These are phyloP conservation scores for Candida yuanshanica DNA, from an alignment of 805 yeast species.

Conservation along the genomic window DNA sequence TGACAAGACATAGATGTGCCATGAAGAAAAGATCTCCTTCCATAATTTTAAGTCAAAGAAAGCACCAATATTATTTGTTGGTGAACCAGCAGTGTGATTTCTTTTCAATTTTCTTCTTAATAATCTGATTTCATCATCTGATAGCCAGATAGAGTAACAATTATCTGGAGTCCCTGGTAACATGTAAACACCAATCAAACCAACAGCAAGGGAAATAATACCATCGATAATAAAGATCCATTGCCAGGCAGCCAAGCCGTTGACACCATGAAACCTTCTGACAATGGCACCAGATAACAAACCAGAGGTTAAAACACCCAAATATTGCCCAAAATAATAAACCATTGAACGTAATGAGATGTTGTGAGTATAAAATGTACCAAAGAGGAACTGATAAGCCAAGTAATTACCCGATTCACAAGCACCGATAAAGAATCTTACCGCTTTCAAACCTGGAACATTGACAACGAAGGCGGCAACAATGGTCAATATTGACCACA, in stretches of 20 bases:
- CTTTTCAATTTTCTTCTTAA: slow-evolving; percentile 40
- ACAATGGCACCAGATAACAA: slow-evolving; percentile 49
- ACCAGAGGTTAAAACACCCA: slow-evolving; percentile 57
- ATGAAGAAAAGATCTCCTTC: slow-evolving; percentile 45
- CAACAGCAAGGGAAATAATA: slow-evolving; percentile 34
- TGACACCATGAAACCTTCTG: slow-evolving; percentile 39
- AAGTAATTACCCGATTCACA: slow-evolving; percentile 66
- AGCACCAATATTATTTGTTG: slow-evolving; percentile 17
- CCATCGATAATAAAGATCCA: slow-evolving; percentile 50
- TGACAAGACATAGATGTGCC: slow-evolving; percentile 53
- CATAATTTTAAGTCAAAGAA: slow-evolving; percentile 42
- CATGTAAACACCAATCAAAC: slow-evolving; percentile 29
- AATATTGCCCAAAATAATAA: slow-evolving; percentile 55
- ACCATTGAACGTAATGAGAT: slow-evolving; percentile 57
- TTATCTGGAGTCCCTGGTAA: slow-evolving; percentile 41
- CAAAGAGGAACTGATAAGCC: slow-evolving; percentile 52
- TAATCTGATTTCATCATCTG: slow-evolving; percentile 52
- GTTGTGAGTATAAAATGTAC: slow-evolving; percentile 55
- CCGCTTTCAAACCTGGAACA: slow-evolving; percentile 49
- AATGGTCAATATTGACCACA: slow-evolving; percentile 23
- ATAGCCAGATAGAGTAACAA: slow-evolving; percentile 46
- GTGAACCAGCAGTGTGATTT: slow-evolving; percentile 18
- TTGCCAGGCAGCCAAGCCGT: slow-evolving; percentile 39
- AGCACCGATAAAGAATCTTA: slow-evolving; percentile 61
- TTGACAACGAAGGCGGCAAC: slow-evolving; percentile 48